Evolutionary conservation across 169 alveolate genomes (phyloP).

Genomic region (Plasmodium coatneyi): DNA sequence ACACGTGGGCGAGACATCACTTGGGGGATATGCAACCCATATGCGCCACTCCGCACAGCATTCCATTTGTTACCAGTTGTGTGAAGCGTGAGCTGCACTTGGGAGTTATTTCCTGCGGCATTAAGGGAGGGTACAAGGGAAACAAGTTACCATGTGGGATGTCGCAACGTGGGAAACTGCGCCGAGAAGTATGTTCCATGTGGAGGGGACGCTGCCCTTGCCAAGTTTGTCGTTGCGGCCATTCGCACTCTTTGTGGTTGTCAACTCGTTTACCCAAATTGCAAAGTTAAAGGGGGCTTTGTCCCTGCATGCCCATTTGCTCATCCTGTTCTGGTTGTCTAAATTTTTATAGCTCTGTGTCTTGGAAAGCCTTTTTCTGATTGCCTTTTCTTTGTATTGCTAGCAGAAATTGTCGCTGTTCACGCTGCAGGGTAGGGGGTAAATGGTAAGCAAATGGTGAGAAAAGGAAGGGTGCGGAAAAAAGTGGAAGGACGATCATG

Average conservation of each 20-base stretch:
- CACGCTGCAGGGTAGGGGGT: neutral
- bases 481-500: neutral
- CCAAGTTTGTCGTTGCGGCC: neutral
- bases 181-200: too few relatives aligned
- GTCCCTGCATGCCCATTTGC: neutral
- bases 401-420: conserved; percentile 16
- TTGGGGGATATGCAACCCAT: neutral
- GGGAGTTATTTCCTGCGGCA: conserved; percentile 8
- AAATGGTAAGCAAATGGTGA: neutral
- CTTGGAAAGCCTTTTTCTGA: neutral
- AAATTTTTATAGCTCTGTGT: neutral
- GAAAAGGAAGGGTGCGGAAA: neutral
- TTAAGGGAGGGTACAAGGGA: neutral
- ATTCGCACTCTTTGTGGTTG: neutral
- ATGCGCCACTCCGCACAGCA: neutral
- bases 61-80: conserved; percentile 1
- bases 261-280: neutral
- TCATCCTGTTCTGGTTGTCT: neutral
- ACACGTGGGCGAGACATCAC: neutral
- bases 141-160: neutral
- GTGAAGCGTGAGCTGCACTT: neutral
- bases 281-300: conserved; percentile 1
- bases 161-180: too few relatives aligned
- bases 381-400: neutral
- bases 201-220: neutral